Evolutionary conservation across 139 green algal genomes (phyloP).

Genomic region (Spirogloea muscicola): DNA sequence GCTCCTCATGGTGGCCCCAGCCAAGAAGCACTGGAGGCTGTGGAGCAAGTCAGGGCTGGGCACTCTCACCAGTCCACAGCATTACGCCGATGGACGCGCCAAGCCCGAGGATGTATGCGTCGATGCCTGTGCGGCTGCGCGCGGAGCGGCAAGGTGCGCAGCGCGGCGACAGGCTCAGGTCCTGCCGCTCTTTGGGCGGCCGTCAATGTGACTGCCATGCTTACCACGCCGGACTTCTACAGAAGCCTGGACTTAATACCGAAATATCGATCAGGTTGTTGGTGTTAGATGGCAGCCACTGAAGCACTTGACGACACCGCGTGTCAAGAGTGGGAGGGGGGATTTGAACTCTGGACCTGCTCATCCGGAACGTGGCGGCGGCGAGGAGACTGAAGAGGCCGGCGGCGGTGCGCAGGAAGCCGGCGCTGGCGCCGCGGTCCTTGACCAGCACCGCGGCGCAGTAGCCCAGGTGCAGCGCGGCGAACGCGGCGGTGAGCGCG

Average conservation of each 20-base stretch:
- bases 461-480: slow-evolving; percentile 16
- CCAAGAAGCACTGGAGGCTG: not conserved
- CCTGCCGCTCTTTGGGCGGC: too few relatives aligned
- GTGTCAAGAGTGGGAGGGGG: too few relatives aligned
- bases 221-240: too few relatives aligned
- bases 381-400: slow-evolving; percentile 12
- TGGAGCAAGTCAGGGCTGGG: not conserved
- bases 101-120: slow-evolving; percentile 26
- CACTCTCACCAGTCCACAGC: slow-evolving; percentile 17
- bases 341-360: not conserved
- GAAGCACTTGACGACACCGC: too few relatives aligned
- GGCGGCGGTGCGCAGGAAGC: slow-evolving; percentile 2
- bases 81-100: slow-evolving; percentile 13
- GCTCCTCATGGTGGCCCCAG: not conserved
- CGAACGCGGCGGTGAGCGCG: slow-evolving; percentile 3
- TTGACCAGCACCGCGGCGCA: slow-evolving; percentile 6
- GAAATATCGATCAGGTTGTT: too few relatives aligned
- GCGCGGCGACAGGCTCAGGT: too few relatives aligned
- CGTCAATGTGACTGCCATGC: too few relatives aligned
- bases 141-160: too few relatives aligned
- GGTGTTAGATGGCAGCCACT: too few relatives aligned
- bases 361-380: slow-evolving; percentile 4
- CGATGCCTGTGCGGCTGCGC: slow-evolving; percentile 7
- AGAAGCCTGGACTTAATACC: too few relatives aligned
- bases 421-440: not conserved